Conservation (phyloP, 352 stramenopile species). For the Phytopythium helicoides region DNA sequence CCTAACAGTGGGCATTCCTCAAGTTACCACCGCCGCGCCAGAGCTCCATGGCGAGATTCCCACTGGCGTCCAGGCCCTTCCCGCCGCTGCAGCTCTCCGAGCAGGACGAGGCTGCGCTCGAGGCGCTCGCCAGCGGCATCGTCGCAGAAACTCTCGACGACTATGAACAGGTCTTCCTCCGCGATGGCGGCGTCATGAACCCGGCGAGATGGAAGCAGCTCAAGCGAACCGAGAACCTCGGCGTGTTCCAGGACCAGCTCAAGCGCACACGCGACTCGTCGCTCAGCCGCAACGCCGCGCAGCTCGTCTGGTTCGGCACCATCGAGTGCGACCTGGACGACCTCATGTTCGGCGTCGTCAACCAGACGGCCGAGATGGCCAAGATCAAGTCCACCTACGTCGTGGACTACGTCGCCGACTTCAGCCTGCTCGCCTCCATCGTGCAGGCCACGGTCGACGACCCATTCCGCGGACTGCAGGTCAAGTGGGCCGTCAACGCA, state of each 20-base stretch:
- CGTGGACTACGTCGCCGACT: slow-evolving; percentile 17
- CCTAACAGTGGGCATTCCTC: too few species aligned
- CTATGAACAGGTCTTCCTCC: slow-evolving; percentile 24
- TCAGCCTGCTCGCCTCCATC: slow-evolving; percentile 9
- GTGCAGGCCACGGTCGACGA: slow-evolving; percentile 4
- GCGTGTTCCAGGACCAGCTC: slow-evolving; percentile 18
- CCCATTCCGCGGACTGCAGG: slow-evolving; percentile 9
- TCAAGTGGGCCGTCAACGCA: slow-evolving; percentile 14
- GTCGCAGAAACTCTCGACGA: slow-evolving; percentile 21
- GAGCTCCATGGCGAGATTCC: slow-evolving; percentile 9
- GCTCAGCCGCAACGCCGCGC: slow-evolving; percentile 11
- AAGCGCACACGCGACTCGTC: slow-evolving; percentile 3
- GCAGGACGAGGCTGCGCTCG: slow-evolving; percentile 9
- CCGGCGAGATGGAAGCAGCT: slow-evolving; percentile 19
- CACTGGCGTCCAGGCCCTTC: slow-evolving; percentile 15
- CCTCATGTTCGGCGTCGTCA: slow-evolving; percentile 23
- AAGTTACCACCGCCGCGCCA: too few species aligned
- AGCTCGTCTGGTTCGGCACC: slow-evolving; percentile 14
- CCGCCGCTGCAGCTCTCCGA: slow-evolving; percentile 7
- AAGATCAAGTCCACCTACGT: slow-evolving; percentile 21
- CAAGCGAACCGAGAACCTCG: slow-evolving; percentile 23
- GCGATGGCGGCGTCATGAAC: slow-evolving; percentile 20
- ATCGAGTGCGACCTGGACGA: slow-evolving; percentile 17
- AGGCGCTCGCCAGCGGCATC: slow-evolving; percentile 14
- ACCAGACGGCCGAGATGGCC: slow-evolving; percentile 14